Evolutionary conservation across 2,329 filamentous ascomycete species (phyloP).

Genomic region (Colletotrichum liriopes): DNA sequence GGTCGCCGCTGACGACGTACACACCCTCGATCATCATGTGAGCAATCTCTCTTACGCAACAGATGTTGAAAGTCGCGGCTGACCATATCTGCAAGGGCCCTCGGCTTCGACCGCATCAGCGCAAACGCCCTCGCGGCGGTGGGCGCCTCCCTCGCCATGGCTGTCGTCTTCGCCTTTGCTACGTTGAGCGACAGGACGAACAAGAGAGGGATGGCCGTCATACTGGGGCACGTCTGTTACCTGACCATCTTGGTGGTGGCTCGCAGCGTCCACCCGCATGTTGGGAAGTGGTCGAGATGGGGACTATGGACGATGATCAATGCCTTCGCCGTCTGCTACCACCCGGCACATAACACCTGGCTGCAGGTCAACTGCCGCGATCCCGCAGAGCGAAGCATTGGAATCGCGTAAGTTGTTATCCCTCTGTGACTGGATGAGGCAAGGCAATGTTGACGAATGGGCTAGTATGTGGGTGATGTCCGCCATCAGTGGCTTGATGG

Average conservation of each 20-base stretch:
- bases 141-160: slow-evolving; percentile 60
- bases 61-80: not conserved
- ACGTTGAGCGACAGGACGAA: slow-evolving; percentile 64
- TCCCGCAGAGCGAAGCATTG: slow-evolving; percentile 63
- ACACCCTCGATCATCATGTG: slow-evolving; percentile 63
- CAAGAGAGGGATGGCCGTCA: slow-evolving; percentile 60
- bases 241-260: slow-evolving; percentile 60
- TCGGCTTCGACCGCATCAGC: slow-evolving; percentile 61
- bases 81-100: slow-evolving; percentile 48
- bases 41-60: slow-evolving; percentile 14
- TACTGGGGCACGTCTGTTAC: slow-evolving; percentile 61
- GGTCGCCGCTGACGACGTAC: slow-evolving; percentile 67
- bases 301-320: slow-evolving; percentile 68
- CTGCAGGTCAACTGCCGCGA: slow-evolving; percentile 66
- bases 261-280: slow-evolving; percentile 57
- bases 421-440: not conserved
- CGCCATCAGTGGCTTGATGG: slow-evolving; percentile 66
- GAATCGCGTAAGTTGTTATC: slow-evolving; percentile 58
- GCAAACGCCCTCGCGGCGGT: slow-evolving; percentile 65
- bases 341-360: slow-evolving; percentile 69
- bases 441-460: not conserved
- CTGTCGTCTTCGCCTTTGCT: slow-evolving; percentile 64
- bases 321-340: slow-evolving; percentile 66
- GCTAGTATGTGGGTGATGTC: slow-evolving; percentile 63
- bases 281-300: slow-evolving; percentile 64